Conservation (phyloP, 257 asterid species). For the Solanum bulbocastanum region DNA sequence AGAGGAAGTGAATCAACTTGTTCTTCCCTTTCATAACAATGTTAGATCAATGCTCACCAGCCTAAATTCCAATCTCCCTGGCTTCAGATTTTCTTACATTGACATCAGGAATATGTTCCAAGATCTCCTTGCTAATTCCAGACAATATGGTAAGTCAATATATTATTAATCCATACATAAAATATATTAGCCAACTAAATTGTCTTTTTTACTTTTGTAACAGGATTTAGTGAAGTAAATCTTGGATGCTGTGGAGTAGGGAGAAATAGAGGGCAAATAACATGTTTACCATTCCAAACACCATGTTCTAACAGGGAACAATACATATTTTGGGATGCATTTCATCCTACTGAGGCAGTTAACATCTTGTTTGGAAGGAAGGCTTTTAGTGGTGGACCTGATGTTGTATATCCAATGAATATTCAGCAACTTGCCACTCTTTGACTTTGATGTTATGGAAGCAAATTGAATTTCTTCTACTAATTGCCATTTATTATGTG, state of each 20-base stretch:
- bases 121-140: constrained; percentile 59
- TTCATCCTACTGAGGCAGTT: constrained; percentile 16
- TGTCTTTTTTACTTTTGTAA: neutral
- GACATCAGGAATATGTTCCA: constrained; percentile 59
- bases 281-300: constrained; percentile 16
- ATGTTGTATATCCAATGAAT: constrained; percentile 5
- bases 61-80: constrained; percentile 57
- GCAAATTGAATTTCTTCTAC: neutral
- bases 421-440: constrained; percentile 9
- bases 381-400: constrained; percentile 2
- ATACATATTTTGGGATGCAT: constrained; percentile 19
- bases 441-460: neutral
- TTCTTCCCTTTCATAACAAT: constrained; percentile 55
- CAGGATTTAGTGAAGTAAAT: constrained; percentile 5
- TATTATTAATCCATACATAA: neutral
- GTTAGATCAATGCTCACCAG: constrained; percentile 53
- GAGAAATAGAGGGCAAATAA: constrained; percentile 15
- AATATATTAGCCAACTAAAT: neutral
- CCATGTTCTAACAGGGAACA: constrained; percentile 11
- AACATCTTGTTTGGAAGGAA: constrained; percentile 9
- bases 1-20: constrained; percentile 49
- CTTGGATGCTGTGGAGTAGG: constrained; percentile 14
- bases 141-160: constrained; percentile 42
- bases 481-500: neutral
- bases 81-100: constrained; percentile 40